Evolutionary conservation across 768 basidiomycete genomes (phyloP).

Genomic region (Phanerochaete carnosa): DNA sequence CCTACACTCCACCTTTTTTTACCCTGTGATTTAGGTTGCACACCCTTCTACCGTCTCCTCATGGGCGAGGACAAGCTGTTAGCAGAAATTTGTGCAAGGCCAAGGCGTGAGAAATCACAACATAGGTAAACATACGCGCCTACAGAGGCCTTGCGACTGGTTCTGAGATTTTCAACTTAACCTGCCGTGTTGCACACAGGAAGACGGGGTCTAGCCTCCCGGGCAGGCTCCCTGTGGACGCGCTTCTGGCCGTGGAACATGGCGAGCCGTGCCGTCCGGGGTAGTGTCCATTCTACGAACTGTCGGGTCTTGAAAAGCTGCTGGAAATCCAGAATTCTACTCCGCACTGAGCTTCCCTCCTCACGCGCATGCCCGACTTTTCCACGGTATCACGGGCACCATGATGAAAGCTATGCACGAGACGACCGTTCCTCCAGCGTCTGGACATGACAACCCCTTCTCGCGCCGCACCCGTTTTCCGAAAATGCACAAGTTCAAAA

Average conservation of each 20-base stretch:
- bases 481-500: conserved; percentile 1
- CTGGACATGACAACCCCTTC: not conserved
- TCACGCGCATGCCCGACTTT: not conserved
- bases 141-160: too few species aligned
- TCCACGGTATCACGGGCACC: not conserved
- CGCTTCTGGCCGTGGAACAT: not conserved
- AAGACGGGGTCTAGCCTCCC: too few species aligned
- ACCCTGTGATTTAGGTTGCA: too few species aligned
- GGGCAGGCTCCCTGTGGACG: too few species aligned
- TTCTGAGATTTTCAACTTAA: too few species aligned
- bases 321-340: not conserved
- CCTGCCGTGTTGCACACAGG: too few species aligned
- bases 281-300: not conserved
- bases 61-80: too few species aligned
- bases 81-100: not conserved
- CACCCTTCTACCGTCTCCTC: too few species aligned
- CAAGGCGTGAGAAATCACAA: not conserved
- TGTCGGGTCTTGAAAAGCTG: not conserved
- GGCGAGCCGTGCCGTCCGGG: not conserved
- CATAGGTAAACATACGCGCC: too few species aligned
- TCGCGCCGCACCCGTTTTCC: not conserved
- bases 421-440: not conserved
- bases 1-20: not conserved
- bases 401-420: not conserved
- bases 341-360: not conserved